Base-by-base conservation (phyloP, 495 filamentous ascomycete genomes). In the Daldinia concentrica region DNA sequence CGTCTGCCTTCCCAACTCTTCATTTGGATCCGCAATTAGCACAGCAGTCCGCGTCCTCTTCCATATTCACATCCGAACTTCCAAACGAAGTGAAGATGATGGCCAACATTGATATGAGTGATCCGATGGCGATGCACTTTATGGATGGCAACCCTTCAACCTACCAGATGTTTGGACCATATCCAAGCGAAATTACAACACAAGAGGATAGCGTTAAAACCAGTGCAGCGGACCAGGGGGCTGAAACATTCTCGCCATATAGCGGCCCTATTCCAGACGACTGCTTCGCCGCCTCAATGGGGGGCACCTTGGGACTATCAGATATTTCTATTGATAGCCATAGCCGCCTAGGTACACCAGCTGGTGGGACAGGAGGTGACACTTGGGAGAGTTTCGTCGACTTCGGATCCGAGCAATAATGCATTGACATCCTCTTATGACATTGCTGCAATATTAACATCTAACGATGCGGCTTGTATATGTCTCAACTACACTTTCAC, bases 51-150 rank as follows among this genome's bases (percentile, higher is more conserved):
- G 24, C 67, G 30, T 52, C 60, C 12, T 56, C 67, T 3, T 75
- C 75, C 3, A 63, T 57, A 6, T 81, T 79, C 55, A 78, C 76
- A 6, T 74, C 73, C 0, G 74, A 79, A 58, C 59, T 81, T 3
- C 41, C 79, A 1, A 60, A 76, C 9, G 76, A 81, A 27, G 57
- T 72, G 1, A 76, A 76, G 66, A 62, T 73, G 70, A 70, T 77
- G 60, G 59, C 76, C 1, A 71, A 74, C n/a, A 64, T 73, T 4
- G 66, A 74, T n/a, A 66, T 72, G 65, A 71, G 39, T 15, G 72
- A 78, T 17, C 72, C 72, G 8, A 76, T 76, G 72, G 59, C 69
- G 6, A 63, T 67, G 66, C 66, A 66, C 14, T 74, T 72, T 30
- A 52, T 72, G 14, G 70, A 68, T 0, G 69, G 67, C 6, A 41